Evolutionary conservation across 495 filamentous ascomycete genomes (phyloP), one percentile per base, ranked within the genome.

Genomic region (Aspergillus leporis): DNA sequence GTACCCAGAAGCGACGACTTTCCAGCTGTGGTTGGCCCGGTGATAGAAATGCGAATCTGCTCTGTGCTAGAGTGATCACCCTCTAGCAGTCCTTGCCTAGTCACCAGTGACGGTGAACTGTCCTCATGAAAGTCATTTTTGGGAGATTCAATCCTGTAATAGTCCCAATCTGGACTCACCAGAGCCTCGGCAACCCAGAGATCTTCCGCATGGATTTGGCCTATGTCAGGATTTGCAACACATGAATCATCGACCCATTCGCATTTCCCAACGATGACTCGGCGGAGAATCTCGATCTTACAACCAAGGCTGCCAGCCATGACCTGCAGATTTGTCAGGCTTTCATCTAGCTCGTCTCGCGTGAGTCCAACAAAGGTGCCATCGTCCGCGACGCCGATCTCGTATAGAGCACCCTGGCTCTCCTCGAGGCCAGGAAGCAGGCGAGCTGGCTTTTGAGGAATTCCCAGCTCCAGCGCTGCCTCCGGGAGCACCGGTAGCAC

Each of bases 301-400:
- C 95, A 97, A 9, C 94, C 95, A 28, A 98, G 75, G 71, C 90
- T 96, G 6, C 87, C 85, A 5, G 93, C 94, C 93, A 98, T 98
- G 16, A 88, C 82, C 56, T 87, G 84, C 12, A 98, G 75, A 52
- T 88, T 96, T 25, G 79, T 81, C 54, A 98, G 78, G 70, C 91
- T 96, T 71, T 97, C 93, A 52, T 95, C 86, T 73, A 98, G 77
- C 72, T 98, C 94, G 67, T 97, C 92, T 61, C 87, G 83, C 0
- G 90, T 88, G n/a, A 98, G 75, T 1, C 94, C 94, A 43, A 96
- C 87, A 59, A 98, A 88, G 0, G 87, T 90, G 14, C 94, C 94
- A 75, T 97, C 93, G 70, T 98, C 94, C 5, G 92, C 87, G 21
- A 98, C 92, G 0, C 94, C 94, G 67, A 98, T 95, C 73, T 98